Percentiles rank a stretch among this genome's conserved stretches.
Evolutionary conservation across 2,329 filamentous ascomycete species (phyloP).

Genomic region (Colletotrichum falcatum): DNA sequence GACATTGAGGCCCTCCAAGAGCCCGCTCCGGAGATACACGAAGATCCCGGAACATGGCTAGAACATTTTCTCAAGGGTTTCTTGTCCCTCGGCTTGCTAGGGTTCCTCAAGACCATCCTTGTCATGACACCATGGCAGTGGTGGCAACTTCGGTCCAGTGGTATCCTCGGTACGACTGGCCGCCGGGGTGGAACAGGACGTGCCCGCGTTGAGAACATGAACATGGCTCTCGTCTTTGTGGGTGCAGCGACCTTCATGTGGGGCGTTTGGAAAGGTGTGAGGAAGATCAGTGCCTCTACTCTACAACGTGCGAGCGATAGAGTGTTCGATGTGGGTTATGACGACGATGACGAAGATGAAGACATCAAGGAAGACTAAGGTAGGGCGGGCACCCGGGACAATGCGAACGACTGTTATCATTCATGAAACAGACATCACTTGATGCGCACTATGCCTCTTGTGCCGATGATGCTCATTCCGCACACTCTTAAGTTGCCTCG

Average conservation of each 20-base stretch:
- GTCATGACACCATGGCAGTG: constrained; percentile 81
- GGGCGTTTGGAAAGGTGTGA: constrained; percentile 85
- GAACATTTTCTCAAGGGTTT: constrained; percentile 92
- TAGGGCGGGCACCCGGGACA: constrained; percentile 20
- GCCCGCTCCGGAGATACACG: constrained; percentile 52
- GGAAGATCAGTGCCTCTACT: constrained; percentile 76
- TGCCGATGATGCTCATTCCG: constrained; percentile 55
- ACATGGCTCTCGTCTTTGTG: constrained; percentile 81
- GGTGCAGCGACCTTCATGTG: constrained; percentile 86
- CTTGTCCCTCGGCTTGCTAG: constrained; percentile 88
- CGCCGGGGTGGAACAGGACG: constrained; percentile 75
- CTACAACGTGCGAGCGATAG: constrained; percentile 82
- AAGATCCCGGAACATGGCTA: constrained; percentile 73
- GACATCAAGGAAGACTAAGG: constrained; percentile 48
- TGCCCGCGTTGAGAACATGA: constrained; percentile 82
- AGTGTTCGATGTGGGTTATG: constrained; percentile 83
- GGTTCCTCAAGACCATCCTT: constrained; percentile 84
- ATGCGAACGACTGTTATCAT: constrained; percentile 30
- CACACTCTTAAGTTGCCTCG: constrained; percentile 99
- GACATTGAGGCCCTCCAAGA: constrained; percentile 53
- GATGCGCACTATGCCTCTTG: constrained; percentile 28
- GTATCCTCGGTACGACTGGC: constrained; percentile 63
- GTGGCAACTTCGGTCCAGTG: constrained; percentile 77
- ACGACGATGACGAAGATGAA: constrained; percentile 63
- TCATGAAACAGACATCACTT: constrained; percentile 35